Conservation (phyloP, 2,329 filamentous ascomycete genomes). For the Tothia fuscella region DNA sequence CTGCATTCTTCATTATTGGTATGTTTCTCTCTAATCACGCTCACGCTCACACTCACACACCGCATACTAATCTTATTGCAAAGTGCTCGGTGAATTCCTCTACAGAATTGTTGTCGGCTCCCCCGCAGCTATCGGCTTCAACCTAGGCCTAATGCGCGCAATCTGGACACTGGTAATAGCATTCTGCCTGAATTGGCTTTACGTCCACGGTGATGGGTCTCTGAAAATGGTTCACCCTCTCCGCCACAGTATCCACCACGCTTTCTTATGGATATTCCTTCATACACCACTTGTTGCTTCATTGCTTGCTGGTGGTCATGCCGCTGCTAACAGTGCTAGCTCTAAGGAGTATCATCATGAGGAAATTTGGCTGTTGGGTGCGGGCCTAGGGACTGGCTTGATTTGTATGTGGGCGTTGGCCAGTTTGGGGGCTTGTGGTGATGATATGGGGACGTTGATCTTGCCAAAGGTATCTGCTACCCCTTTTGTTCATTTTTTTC, state of each 20-base stretch:
- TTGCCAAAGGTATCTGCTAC: neutral
- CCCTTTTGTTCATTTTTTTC: no score
- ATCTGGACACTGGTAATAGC: slow-evolving; percentile 39
- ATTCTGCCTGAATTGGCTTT: slow-evolving; percentile 40
- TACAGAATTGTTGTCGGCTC: slow-evolving; percentile 38
- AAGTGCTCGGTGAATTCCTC: slow-evolving; percentile 40
- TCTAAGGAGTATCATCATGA: slow-evolving; percentile 5
- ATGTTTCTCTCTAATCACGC: no score
- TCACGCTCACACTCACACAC: no score
- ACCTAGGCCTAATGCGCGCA: slow-evolving; percentile 31
- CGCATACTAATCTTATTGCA: no score
- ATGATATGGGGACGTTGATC: slow-evolving; percentile 3
- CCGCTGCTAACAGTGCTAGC: slow-evolving; percentile 1
- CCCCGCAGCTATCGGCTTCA: slow-evolving; percentile 35
- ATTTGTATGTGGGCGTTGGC: slow-evolving; percentile 5
- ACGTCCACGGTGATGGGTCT: slow-evolving; percentile 35
- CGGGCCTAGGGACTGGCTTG: slow-evolving; percentile 2
- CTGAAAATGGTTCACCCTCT: slow-evolving; percentile 1
- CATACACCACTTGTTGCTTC: slow-evolving; percentile 5
- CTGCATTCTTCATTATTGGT: slow-evolving; percentile 41
- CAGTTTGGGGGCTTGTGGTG: neutral
- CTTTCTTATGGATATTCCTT: slow-evolving; percentile 3
- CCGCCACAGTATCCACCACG: neutral
- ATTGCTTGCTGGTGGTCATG: slow-evolving; percentile 7
- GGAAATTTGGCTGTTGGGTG: slow-evolving; percentile 4